phyloP scores from a whole-genome alignment of 768 basidiomycete genomes.

The Lentinula boryana region DNA sequence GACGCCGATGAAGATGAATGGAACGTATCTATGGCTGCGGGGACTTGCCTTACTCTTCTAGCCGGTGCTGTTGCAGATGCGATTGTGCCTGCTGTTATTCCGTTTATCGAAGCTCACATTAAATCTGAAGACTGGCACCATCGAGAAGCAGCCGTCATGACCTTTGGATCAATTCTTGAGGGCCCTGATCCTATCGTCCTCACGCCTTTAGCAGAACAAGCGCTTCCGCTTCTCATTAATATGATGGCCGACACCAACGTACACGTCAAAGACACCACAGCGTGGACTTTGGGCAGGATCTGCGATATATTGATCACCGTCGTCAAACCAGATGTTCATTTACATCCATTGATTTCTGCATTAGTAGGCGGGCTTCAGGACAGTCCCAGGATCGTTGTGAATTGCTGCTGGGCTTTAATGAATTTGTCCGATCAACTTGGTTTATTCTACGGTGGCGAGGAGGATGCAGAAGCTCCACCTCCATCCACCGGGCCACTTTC shows the following conservation, averaged over 20 bases:
- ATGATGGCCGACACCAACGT: slow-evolving; percentile 88
- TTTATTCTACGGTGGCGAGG: slow-evolving; percentile 51
- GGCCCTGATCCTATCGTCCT: slow-evolving; percentile 89
- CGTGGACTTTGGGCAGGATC: slow-evolving; percentile 96
- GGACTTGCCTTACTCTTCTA: slow-evolving; percentile 82
- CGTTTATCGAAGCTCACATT: slow-evolving; percentile 97
- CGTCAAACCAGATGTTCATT: slow-evolving; percentile 86
- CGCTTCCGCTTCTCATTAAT: slow-evolving; percentile 86
- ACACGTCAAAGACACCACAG: slow-evolving; percentile 94
- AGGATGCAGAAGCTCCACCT: slow-evolving; percentile 26
- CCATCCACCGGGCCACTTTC: slow-evolving; percentile 61
- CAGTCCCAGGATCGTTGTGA: slow-evolving; percentile 80
- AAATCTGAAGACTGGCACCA: slow-evolving; percentile 88
- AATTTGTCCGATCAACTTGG: slow-evolving; percentile 90
- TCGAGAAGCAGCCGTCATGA: slow-evolving; percentile 97
- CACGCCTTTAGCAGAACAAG: slow-evolving; percentile 88
- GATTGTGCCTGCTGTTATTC: slow-evolving; percentile 90
- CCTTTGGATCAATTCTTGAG: slow-evolving; percentile 95
- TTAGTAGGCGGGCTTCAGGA: slow-evolving; percentile 78
- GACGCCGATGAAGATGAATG: slow-evolving; percentile 98
- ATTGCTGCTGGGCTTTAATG: slow-evolving; percentile 96
- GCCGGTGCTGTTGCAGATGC: slow-evolving; percentile 87
- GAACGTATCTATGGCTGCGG: slow-evolving; percentile 97
- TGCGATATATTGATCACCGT: slow-evolving; percentile 82
- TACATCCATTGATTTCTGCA: slow-evolving; percentile 77